phyloP scores from a whole-genome alignment of 306 rosid genomes.

The Spatholobus suberectus region DNA sequence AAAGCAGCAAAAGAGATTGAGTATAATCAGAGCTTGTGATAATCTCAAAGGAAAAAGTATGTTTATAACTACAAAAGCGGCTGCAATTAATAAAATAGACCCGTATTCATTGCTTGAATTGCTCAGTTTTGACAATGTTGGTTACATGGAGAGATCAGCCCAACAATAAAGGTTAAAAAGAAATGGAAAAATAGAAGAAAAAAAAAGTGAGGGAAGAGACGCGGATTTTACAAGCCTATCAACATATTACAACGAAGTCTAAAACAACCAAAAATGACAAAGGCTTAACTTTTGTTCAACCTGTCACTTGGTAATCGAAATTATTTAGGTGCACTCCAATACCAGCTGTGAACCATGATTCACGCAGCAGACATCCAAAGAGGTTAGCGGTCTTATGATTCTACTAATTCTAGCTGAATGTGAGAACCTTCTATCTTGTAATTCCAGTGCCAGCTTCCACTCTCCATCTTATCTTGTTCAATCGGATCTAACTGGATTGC shows the following conservation, averaged over 20 bases:
- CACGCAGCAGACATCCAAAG: conserved; percentile 59
- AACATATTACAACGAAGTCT: conserved; percentile 22
- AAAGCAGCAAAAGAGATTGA: neutral
- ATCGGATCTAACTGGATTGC: conserved; percentile 61
- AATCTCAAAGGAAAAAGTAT: neutral
- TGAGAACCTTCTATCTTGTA: conserved; percentile 71
- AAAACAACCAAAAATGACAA: conserved; percentile 26
- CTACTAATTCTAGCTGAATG: conserved; percentile 69
- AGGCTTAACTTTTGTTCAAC: conserved; percentile 81
- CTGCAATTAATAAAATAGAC: conserved; percentile 21
- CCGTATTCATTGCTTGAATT: conserved; percentile 40
- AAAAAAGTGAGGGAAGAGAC: conserved; percentile 27
- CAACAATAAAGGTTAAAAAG: neutral
- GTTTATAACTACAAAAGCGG: neutral
- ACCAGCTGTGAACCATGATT: conserved; percentile 83
- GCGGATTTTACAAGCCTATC: conserved; percentile 34
- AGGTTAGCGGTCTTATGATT: conserved; percentile 48
- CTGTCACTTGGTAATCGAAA: conserved; percentile 37
- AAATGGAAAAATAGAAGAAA: neutral
- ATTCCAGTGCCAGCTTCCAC: conserved; percentile 93
- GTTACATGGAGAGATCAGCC: conserved; percentile 40
- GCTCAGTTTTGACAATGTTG: conserved; percentile 34
- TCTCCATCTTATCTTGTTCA: conserved; percentile 62
- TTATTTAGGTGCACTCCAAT: conserved; percentile 47
- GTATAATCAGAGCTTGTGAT: neutral